Evolutionary conservation across 1,139 yeast species (phyloP), one percentile per base, ranked within the genome.

Genomic region (Scheffersomyces parashehatae): DNA sequence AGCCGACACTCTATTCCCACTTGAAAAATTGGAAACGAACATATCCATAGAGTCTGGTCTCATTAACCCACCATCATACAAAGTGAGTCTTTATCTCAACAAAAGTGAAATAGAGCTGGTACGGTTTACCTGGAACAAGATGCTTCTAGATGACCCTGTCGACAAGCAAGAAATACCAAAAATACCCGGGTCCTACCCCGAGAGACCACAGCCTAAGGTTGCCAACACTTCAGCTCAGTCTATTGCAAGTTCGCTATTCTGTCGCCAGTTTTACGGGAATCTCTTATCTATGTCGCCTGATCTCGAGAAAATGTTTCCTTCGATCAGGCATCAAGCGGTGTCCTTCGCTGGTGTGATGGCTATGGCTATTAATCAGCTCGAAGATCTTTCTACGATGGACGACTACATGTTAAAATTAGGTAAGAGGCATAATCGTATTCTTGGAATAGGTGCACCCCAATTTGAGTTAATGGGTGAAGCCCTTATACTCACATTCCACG

Each of bases 381-480:
- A 68, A 47, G 66, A 69, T 52, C 60, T 72, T 50, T 42, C 60
- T 15, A 54, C 53, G 30, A 68, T 87, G 54, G 83, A 85, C 54
- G 85, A 77, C 37, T 83, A 83, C 48, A 67, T 88, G 40, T 71
- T 70, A 40, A 77, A 79, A 39, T 67, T 88, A 51, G 95, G 93
- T 2, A 86, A 86, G 60, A 71, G 89, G 43, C 96, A 88, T 60
- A 70, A 89, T 3, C 70, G 96, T 49, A 82, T 88, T 40, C 70
- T 88, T 50, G 89, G 88, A 11, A 85, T 87, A 39, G 90, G 85
- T 51, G 81, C 88, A 0, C 75, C 77, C 7, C 85, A 83, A 60
- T 88, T 84, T 57, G 88, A 85, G 60, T 65, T 84, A 37, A 85
- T 88, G 85, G 96, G 96, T 1, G 81, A 81, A 49, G 95, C 95